Evolutionary conservation across 2,329 filamentous ascomycete genomes (phyloP).

Genomic region (Madurella mycetomatis): DNA sequence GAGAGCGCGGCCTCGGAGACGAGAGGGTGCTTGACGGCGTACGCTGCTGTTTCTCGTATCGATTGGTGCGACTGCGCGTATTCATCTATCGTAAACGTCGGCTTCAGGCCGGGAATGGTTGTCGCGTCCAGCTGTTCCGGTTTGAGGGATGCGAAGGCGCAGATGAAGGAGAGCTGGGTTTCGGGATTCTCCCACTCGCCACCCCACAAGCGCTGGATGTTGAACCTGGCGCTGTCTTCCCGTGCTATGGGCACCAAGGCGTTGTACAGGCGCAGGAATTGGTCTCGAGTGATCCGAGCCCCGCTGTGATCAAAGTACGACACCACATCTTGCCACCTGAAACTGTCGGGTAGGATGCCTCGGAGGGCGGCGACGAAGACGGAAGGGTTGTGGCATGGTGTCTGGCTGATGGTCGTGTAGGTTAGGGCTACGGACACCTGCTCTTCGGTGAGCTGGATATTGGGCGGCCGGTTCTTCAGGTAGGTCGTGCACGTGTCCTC

Average conservation of each 20-base stretch:
- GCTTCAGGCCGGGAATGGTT: conserved; percentile 75
- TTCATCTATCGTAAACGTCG: conserved; percentile 65
- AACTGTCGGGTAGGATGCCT: conserved; percentile 57
- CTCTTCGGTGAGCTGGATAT: conserved; percentile 67
- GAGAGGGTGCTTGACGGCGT: conserved; percentile 77
- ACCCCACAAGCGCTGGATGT: conserved; percentile 88
- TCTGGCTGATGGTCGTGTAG: conserved; percentile 57
- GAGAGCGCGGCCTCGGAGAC: conserved; percentile 82
- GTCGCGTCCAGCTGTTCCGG: conserved; percentile 76
- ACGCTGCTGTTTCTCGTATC: conserved; percentile 49
- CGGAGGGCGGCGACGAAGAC: conserved; percentile 59
- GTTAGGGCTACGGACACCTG: conserved; percentile 78
- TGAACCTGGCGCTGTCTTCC: conserved; percentile 58
- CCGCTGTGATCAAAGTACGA: conserved; percentile 75
- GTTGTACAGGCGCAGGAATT: conserved; percentile 78
- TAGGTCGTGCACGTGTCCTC: conserved; percentile 60
- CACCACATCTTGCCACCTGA: conserved; percentile 69
- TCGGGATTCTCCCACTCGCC: conserved; percentile 82
- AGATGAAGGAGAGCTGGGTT: conserved; percentile 89
- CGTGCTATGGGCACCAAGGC: conserved; percentile 69
- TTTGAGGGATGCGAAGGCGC: conserved; percentile 74
- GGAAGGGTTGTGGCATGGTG: conserved; percentile 48
- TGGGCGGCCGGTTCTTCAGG: conserved; percentile 49
- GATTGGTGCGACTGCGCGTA: conserved; percentile 47
- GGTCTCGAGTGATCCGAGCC: conserved; percentile 68